Evolutionary conservation across 73 alveolate species (phyloP).

Genomic region (Paramecium sexaurelia): DNA sequence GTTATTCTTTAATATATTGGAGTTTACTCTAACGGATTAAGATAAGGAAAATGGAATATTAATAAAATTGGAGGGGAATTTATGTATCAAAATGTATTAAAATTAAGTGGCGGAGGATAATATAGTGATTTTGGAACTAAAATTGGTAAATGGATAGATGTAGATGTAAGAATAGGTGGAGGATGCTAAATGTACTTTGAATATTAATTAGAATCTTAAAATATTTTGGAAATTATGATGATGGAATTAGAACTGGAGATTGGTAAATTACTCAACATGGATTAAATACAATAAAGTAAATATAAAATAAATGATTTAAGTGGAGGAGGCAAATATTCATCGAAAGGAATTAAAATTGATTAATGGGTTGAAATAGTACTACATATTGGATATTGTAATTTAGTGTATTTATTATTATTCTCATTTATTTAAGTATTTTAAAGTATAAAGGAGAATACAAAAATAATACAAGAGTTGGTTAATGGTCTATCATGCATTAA

Average conservation of each 20-base stretch:
- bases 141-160: background rate
- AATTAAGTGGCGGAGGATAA: constrained; percentile 1
- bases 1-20: background rate
- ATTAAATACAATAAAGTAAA: background rate
- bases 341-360: background rate
- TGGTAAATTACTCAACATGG: background rate
- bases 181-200: background rate
- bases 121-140: background rate
- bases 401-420: background rate
- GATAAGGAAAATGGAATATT: background rate
- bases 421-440: background rate
- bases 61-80: background rate
- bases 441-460: background rate
- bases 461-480: background rate
- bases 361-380: background rate
- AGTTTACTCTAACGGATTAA: background rate
- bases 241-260: background rate
- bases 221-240: background rate
- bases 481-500: background rate
- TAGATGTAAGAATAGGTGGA: constrained; percentile 3
- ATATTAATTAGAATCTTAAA: background rate
- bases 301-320: background rate
- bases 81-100: background rate
- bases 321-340: background rate
- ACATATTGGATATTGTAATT: constrained; percentile 16